Evolutionary conservation across 495 filamentous ascomycete genomes (phyloP).

Genomic region (Penicillium paxilli): DNA sequence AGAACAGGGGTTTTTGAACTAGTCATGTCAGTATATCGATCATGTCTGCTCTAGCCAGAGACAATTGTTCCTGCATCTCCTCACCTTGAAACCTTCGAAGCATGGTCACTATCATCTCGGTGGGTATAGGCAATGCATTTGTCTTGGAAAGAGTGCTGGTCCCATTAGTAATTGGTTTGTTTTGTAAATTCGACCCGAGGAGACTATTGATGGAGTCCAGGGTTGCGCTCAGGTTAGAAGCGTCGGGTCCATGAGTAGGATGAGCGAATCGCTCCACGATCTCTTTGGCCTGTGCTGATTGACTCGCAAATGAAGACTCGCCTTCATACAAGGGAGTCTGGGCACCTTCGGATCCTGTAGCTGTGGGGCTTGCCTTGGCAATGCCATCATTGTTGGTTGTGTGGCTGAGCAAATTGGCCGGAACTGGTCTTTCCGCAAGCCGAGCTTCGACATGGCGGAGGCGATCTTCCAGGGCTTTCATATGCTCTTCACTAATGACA

Average conservation of each 20-base stretch:
- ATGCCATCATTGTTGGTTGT: not conserved
- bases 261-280: slow-evolving; percentile 4
- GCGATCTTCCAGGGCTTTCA: not conserved
- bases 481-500: not conserved
- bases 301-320: slow-evolving; percentile 11
- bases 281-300: slow-evolving; percentile 10
- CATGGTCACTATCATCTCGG: slow-evolving; percentile 6
- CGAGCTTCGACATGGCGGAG: not conserved
- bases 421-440: not conserved
- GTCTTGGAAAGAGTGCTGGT: not conserved
- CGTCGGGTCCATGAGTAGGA: not conserved
- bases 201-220: slow-evolving; percentile 5
- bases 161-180: not conserved
- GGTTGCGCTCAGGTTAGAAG: slow-evolving; percentile 2
- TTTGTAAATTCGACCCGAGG: not conserved
- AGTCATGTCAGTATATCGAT: not conserved
- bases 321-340: slow-evolving; percentile 6
- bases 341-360: not conserved
- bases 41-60: not conserved
- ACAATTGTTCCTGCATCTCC: not conserved
- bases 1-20: slow-evolving; percentile 16
- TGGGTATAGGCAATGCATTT: slow-evolving; percentile 5
- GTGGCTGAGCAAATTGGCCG: not conserved
- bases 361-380: not conserved
- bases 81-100: slow-evolving; percentile 11